Conservation (phyloP, 768 basidiomycete genomes). For the Serendipita sp. region DNA sequence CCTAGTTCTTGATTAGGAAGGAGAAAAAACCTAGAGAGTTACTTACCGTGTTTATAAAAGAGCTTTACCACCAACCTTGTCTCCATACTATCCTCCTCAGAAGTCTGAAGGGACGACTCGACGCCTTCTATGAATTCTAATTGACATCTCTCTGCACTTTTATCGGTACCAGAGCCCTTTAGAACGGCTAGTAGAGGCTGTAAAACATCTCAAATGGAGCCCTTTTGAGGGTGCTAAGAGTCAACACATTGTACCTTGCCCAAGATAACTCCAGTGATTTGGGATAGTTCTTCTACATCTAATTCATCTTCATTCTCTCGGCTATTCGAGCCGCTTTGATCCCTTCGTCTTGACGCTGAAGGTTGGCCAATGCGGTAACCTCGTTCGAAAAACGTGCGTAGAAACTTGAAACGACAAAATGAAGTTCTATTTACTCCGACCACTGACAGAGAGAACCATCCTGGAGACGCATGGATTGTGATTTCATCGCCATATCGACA, state of each 20-base stretch:
- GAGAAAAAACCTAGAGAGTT: background rate
- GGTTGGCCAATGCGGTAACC: slow-evolving; percentile 23
- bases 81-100: slow-evolving; percentile 34
- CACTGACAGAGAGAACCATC: slow-evolving; percentile 45
- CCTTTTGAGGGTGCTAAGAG: background rate
- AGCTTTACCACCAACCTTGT: slow-evolving; percentile 55
- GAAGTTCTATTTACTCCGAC: slow-evolving; percentile 73
- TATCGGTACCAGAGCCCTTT: slow-evolving; percentile 40
- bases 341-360: background rate
- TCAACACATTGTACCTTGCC: background rate
- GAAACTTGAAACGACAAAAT: slow-evolving; percentile 62
- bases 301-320: slow-evolving; percentile 6
- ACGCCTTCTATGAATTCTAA: slow-evolving; percentile 47
- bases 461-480: slow-evolving; percentile 44
- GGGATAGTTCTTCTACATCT: slow-evolving; percentile 7
- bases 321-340: background rate
- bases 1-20: slow-evolving; percentile 26
- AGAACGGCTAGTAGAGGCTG: slow-evolving; percentile 58
- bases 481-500: slow-evolving; percentile 74
- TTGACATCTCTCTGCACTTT: slow-evolving; percentile 61
- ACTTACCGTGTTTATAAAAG: slow-evolving; percentile 67
- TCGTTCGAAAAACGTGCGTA: slow-evolving; percentile 49
- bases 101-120: slow-evolving; percentile 13
- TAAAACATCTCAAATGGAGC: background rate
- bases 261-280: slow-evolving; percentile 2